phyloP scores from a whole-genome alignment of 1,139 yeast genomes.

The Arxiozyma bovina region DNA sequence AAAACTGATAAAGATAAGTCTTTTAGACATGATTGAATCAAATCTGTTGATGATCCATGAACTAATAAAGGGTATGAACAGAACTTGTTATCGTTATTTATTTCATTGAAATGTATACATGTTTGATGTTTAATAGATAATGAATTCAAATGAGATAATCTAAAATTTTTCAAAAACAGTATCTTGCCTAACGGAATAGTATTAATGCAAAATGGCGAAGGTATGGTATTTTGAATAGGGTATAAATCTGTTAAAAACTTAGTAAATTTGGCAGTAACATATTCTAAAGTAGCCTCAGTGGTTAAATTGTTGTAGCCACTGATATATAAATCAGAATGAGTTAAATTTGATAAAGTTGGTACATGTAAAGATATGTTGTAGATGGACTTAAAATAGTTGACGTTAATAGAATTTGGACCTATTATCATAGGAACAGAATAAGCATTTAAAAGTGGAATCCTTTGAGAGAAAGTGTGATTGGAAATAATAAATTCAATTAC shows the following conservation, averaged over 20 bases:
- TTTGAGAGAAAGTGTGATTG: not conserved
- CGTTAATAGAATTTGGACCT: not conserved
- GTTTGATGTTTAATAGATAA: slow-evolving; percentile 26
- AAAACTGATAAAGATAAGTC: slow-evolving; percentile 22
- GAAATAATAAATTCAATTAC: not conserved
- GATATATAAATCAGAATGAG: not conserved
- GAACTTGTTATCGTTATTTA: slow-evolving; percentile 8
- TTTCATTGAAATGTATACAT: slow-evolving; percentile 16
- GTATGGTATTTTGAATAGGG: not conserved
- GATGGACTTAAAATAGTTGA: not conserved
- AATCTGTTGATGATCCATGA: slow-evolving; percentile 15
- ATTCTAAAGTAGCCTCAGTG: not conserved
- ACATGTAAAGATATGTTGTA: not conserved
- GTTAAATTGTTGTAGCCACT: not conserved
- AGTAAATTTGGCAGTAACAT: not conserved
- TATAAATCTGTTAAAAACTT: not conserved
- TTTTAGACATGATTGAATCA: slow-evolving; percentile 7
- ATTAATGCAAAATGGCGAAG: not conserved
- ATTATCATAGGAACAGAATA: not conserved
- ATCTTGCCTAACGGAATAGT: slow-evolving; percentile 19
- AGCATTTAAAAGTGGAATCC: not conserved
- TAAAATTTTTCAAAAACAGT: slow-evolving; percentile 15
- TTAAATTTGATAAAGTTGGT: not conserved
- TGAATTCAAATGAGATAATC: slow-evolving; percentile 12
- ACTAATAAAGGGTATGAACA: slow-evolving; percentile 20